Conservation (phyloP, 2,329 filamentous ascomycete species). For the Coniochaeta sp. region DNA sequence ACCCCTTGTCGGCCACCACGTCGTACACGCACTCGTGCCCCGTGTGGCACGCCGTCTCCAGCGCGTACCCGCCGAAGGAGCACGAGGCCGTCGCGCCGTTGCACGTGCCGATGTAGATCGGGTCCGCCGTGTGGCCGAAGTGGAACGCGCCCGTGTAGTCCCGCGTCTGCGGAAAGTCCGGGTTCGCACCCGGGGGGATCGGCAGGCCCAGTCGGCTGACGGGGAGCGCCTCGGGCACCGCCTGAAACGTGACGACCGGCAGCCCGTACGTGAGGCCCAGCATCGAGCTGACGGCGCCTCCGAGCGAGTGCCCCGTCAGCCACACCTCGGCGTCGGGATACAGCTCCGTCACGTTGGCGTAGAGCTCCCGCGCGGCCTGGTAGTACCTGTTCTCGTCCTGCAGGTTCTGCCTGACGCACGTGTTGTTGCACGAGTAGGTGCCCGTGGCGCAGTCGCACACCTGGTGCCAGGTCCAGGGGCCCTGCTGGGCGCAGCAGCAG, state of each 20-base stretch:
- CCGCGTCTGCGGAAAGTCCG: constrained; percentile 62
- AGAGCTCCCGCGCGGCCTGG: constrained; percentile 78
- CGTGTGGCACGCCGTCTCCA: constrained; percentile 89
- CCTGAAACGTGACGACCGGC: constrained; percentile 88
- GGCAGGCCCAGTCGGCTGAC: constrained; percentile 80
- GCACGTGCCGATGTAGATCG: constrained; percentile 88
- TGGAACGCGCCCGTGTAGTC: constrained; percentile 75
- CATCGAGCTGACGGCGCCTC: constrained; percentile 82
- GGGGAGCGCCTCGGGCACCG: constrained; percentile 83
- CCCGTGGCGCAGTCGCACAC: constrained; percentile 88
- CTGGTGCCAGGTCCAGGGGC: constrained; percentile 81
- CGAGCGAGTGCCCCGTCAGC: constrained; percentile 88
- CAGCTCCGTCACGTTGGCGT: constrained; percentile 82
- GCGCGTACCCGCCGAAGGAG: constrained; percentile 84
- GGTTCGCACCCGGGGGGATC: constrained; percentile 69
- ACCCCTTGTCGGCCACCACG: constrained; percentile 83
- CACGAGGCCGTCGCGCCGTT: constrained; percentile 85
- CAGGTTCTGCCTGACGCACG: constrained; percentile 72
- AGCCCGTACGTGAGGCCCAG: constrained; percentile 86
- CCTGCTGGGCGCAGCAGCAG: constrained; percentile 93
- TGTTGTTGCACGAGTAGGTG: constrained; percentile 87
- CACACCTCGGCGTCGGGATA: constrained; percentile 83
- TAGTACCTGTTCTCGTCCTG: constrained; percentile 86
- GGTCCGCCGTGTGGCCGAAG: constrained; percentile 93
- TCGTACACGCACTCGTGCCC: constrained; percentile 87